phyloP scores from a whole-genome alignment of 805 yeast genomes.

The Maudiozyma turicensis region DNA sequence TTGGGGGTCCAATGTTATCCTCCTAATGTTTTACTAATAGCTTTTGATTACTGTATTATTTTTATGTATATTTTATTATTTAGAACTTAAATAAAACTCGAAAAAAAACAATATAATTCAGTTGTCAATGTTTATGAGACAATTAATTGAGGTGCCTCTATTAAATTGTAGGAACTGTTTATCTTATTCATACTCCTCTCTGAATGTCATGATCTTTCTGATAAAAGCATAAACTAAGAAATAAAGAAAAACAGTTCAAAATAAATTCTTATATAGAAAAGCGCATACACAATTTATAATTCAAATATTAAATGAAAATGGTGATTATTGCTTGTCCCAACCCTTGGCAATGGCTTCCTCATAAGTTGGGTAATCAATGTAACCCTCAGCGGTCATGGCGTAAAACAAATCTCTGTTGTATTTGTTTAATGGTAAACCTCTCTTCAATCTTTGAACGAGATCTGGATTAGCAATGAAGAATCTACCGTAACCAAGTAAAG shows the following conservation, averaged over 20 bases:
- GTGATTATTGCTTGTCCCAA: conserved; percentile 6
- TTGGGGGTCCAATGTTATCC: too few relatives aligned
- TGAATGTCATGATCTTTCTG: too few relatives aligned
- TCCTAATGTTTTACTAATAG: too few relatives aligned
- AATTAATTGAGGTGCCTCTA: too few relatives aligned
- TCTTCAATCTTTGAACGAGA: conserved; percentile 34
- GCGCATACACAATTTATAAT: not conserved
- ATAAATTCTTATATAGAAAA: not conserved
- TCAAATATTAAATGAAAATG: not conserved
- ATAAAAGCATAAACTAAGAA: too few relatives aligned
- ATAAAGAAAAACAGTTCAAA: not conserved
- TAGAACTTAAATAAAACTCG: too few relatives aligned
- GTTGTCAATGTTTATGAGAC: too few relatives aligned
- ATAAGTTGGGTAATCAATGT: conserved; percentile 34
- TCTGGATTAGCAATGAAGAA: conserved; percentile 48
- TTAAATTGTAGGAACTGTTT: too few relatives aligned
- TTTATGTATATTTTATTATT: too few relatives aligned
- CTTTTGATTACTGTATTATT: too few relatives aligned
- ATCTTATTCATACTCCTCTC: too few relatives aligned
- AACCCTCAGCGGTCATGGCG: conserved; percentile 30
- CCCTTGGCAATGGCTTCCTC: conserved; percentile 17
- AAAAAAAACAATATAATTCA: too few relatives aligned
- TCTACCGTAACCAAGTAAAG: conserved; percentile 39
- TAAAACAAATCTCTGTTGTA: conserved; percentile 45
- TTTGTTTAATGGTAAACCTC: conserved; percentile 32